These are phyloP conservation scores for Pochonia chlamydosporia DNA, from an alignment of 2,329 filamentous ascomycete genomes.

Conservation along the genomic window DNA sequence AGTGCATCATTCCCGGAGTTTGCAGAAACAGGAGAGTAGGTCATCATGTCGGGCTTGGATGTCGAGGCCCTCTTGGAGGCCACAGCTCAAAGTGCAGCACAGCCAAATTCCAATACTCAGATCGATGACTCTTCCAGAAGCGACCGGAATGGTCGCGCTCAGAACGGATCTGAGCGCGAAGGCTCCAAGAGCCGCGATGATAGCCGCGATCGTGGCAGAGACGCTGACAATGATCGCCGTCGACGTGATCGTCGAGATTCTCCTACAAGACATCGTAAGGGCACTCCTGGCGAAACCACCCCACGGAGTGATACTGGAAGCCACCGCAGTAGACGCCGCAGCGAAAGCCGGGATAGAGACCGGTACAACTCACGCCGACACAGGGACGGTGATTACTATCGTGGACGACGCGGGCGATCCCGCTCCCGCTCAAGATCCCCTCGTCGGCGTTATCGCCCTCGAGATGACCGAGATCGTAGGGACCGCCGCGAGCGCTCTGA, in stretches of 20 bases:
- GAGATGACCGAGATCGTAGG: conserved; percentile 44
- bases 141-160: conserved; percentile 19
- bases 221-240: conserved; percentile 48
- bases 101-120: conserved; percentile 39
- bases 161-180: conserved; percentile 47
- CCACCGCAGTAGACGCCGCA: conserved; percentile 76
- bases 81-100: conserved; percentile 58
- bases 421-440: conserved; percentile 70
- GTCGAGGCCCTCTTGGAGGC: conserved; percentile 90
- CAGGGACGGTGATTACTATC: conserved; percentile 69
- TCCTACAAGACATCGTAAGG: conserved; percentile 36
- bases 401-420: conserved; percentile 42
- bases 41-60: conserved; percentile 51
- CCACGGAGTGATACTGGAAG: conserved; percentile 72
- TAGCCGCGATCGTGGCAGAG: conserved; percentile 51
- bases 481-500: conserved; percentile 46
- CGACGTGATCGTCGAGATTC: conserved; percentile 50
- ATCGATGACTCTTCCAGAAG: conserved; percentile 47
- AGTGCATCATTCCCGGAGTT: not conserved
- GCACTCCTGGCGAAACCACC: conserved; percentile 55
- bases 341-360: conserved; percentile 71
- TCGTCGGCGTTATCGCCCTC: conserved; percentile 50
- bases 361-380: conserved; percentile 68
- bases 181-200: conserved; percentile 50
- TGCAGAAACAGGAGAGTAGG: conserved; percentile 7